Evolutionary conservation across 2,329 filamentous ascomycete genomes (phyloP), one percentile per base, ranked within the genome.

Genomic region (Albophoma yamanashiensis): DNA sequence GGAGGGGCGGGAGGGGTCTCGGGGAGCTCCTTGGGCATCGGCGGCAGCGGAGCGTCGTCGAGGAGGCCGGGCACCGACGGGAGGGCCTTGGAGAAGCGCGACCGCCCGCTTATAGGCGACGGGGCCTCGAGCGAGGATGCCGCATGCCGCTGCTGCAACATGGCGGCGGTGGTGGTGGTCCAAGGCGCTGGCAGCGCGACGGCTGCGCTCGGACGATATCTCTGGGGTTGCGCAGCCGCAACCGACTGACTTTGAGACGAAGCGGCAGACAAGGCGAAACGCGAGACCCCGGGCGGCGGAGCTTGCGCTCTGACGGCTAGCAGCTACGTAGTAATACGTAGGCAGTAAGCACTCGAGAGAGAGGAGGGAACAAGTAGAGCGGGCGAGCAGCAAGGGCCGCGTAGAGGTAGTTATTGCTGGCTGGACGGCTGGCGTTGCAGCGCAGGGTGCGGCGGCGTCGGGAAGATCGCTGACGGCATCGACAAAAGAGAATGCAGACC

Each of bases 41-140:
- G 64, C 27, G 63, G 65, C 36, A 62, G 59, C 42, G 66, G 63
- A 31, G 58, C 62, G 50, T 60, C 58, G 42, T 59, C 59, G 45
- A 62, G 59, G 56, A 64, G 62, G 58, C 64, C 64, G 58, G 82
- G 80, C 67, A 79, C 78, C 59, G 76, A 73, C 40, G 81, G 82
- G 63, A 84, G 73, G 39, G 80, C 81, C 73, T 84, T 84, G 68
- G 81, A 83, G 72, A 82, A 82, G 69, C 81, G 81, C 65, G 81
- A 83, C 59, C 75, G 73, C 65, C 79, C 79, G 64, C 67, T 70
- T 63, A 68, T 70, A 9, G 57, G 67, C 42, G 57, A 67, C 42
- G 45, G n/a, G 45, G 39, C 31, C 55, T 55, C 61, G 15, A 39
- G 56, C 3, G 62, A 64, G 34, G 53, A 66, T 40, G 53, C 31